Percentiles rank a stretch among this genome's conserved stretches.
Conservation (phyloP, 768 basidiomycete species). For the Flagelloscypha sp. region DNA sequence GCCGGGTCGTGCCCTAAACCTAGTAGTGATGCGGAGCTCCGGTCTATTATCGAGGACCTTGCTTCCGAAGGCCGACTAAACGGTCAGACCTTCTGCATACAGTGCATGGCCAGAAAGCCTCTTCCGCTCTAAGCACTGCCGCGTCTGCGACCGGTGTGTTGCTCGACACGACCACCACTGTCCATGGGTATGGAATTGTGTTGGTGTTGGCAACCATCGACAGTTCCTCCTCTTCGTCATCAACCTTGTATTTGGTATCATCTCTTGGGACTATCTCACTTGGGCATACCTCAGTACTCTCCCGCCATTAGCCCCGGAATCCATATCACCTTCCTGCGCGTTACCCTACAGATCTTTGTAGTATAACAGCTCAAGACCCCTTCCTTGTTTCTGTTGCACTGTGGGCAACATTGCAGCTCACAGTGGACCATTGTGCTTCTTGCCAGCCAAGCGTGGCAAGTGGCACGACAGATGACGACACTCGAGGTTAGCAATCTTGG, state of each 20-base stretch:
- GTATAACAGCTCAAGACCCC: constrained; percentile 60
- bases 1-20: constrained; percentile 83
- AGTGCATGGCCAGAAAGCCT: constrained; percentile 91
- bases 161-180: constrained; percentile 95
- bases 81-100: constrained; percentile 93
- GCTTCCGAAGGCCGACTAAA: constrained; percentile 84
- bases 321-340: constrained; percentile 54
- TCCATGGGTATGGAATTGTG: constrained; percentile 99
- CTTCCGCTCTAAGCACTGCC: constrained; percentile 93
- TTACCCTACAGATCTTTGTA: constrained; percentile 65
- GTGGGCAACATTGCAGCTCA: constrained; percentile 92
- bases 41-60: constrained; percentile 83
- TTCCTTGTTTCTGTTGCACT: constrained; percentile 75
- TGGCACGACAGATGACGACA: constrained; percentile 91
- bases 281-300: constrained; percentile 32
- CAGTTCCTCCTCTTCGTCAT: constrained; percentile 92
- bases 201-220: constrained; percentile 89
- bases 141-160: constrained; percentile 83
- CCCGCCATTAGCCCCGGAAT: constrained; percentile 18
- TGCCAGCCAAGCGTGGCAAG: constrained; percentile 83
- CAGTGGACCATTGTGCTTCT: constrained; percentile 90
- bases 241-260: constrained; percentile 75
- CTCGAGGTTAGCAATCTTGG: constrained; percentile 93
- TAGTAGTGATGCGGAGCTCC: constrained; percentile 75
- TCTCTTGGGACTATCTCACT: constrained; percentile 75